Base-by-base conservation (phyloP, 2,329 filamentous ascomycete genomes). In the Botrytis medusae region DNA sequence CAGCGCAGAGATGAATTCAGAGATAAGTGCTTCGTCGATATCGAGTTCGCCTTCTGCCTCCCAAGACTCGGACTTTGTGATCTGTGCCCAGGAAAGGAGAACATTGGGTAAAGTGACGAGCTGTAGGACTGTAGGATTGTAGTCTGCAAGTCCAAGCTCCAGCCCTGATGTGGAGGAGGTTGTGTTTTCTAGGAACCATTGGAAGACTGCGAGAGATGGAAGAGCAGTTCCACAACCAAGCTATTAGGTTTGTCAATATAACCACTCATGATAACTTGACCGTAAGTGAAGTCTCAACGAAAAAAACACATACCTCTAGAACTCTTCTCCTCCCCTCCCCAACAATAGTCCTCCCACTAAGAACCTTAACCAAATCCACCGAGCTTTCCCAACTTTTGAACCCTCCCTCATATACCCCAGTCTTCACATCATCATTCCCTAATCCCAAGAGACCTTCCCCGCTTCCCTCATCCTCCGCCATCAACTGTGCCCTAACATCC, bases 341-440 rank as follows among this genome's bases (percentile, higher is more conserved):
- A 57, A 74, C 63, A 65, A 4, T 34, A 5, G 18, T 29, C 12
- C 71, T 72, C 40, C 48, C 71, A 48, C 32, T 25, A 57, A 79
- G 61, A 32, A 92, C 89, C 79, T 90, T 92, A 69, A 93, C 92
- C 29, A 96, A 85, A 80, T 96, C 93, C 70, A 94, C 86, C 74
- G 91, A 93, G 83, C 93, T 95, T 83, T 96, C 93, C 93, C 93
- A 96, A 79, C 92, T 95, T 84, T 96, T 96, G 84, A 95, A 94
- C 37, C 93, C 93, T 73, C 93, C 93, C 83, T 96, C 93, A 82
- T 96, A 96, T 74, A 95, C 88, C 69, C 93, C 93, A 72, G 92
- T 92, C 81, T 90, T 92, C 76, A 96, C 90, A 82, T 96, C 93
- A 76, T 92, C 90, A 75, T 87, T 86, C 57, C 89, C 90, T 51